Base-by-base conservation (phyloP, 768 basidiomycete species). In the Tricholoma sp. region DNA sequence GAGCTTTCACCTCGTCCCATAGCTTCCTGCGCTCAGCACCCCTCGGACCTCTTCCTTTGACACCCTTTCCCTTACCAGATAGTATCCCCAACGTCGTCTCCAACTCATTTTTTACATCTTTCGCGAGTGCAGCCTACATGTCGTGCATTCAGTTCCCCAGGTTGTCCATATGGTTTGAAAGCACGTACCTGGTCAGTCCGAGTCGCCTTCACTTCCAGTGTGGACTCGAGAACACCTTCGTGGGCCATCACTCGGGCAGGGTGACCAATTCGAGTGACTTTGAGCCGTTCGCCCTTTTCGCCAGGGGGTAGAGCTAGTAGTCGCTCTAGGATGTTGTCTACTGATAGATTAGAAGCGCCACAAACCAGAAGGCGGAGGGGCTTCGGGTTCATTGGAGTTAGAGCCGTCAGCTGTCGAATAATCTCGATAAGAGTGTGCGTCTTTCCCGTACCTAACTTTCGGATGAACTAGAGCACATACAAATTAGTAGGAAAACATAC, bases 371-470 rank as follows among this genome's bases (percentile, higher is more conserved):
- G 72, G 31, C 86, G 82, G 35, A 76, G 72, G 2, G 83, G 76
- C 59, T 79, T 81, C 12, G 79, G 76, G 59, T 80, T 82, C 12
- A 69, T 60, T 2, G 78, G 60, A 0, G 80, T 75, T 37, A 71
- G 64, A 4, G 78, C 73, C 1, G 85, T 83, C 21, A 94, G 72
- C 65, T 98, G 95, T 27, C 91, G 85, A 57, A 98, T 91, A 52
- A 97, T 82, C 70, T 99, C 96, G 32, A 98, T 88, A 16, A 99
- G 78, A 0, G 96, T 97, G 62, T 94, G 91, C 0, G 96, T 99
- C 76, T 98, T 98, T 6, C 96, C 96, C 2, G 94, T 96, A 57
- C 91, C 86, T 85, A 51, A 24, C 12, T 9, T 8, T 58, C 19
- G 50, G 47, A 54, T 43, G 32, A 54, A 46, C 24, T 29, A 49